A percentile compares a stretch with the other conserved stretches of the same genome.
Conservation (phyloP, 2,329 filamentous ascomycete genomes). For the Amphichorda felina region DNA sequence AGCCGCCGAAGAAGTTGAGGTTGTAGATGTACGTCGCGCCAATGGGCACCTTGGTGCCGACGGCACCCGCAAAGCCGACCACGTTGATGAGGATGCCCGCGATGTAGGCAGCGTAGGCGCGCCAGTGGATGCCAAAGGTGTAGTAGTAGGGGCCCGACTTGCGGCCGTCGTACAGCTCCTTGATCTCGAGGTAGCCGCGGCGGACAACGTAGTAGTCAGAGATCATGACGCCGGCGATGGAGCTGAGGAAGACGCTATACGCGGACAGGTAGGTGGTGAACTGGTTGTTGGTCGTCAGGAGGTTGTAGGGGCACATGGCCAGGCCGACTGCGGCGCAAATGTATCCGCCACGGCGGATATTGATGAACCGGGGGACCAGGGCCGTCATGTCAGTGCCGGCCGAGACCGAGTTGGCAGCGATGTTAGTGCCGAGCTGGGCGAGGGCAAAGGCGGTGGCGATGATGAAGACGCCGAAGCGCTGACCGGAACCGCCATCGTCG, state of each 20-base stretch:
- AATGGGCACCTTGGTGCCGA: conserved; percentile 58
- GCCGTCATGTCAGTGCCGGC: conserved; percentile 77
- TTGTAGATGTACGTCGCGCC: conserved; percentile 82
- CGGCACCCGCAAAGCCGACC: conserved; percentile 76
- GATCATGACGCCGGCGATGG: conserved; percentile 84
- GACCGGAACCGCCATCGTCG: conserved; percentile 52
- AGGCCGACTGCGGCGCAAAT: conserved; percentile 71
- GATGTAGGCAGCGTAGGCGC: conserved; percentile 74
- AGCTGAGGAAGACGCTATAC: conserved; percentile 88
- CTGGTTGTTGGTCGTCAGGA: conserved; percentile 63
- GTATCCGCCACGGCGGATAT: conserved; percentile 79
- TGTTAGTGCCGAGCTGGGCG: conserved; percentile 77
- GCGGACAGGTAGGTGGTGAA: conserved; percentile 89
- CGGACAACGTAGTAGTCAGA: conserved; percentile 82
- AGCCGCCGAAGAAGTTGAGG: conserved; percentile 81
- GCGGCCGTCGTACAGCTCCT: conserved; percentile 66
- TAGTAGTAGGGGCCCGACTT: conserved; percentile 61
- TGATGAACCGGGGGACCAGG: conserved; percentile 66
- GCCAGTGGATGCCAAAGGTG: conserved; percentile 65
- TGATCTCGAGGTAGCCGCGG: conserved; percentile 67
- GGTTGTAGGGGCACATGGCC: conserved; percentile 78
- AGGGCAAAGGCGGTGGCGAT: conserved; percentile 61
- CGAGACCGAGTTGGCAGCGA: conserved; percentile 76
- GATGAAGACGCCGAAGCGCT: conserved; percentile 66
- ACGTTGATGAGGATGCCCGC: conserved; percentile 81